Evolutionary conservation across 1,284 basidiomycete species (phyloP).

Genomic region (Grifola frondosa): DNA sequence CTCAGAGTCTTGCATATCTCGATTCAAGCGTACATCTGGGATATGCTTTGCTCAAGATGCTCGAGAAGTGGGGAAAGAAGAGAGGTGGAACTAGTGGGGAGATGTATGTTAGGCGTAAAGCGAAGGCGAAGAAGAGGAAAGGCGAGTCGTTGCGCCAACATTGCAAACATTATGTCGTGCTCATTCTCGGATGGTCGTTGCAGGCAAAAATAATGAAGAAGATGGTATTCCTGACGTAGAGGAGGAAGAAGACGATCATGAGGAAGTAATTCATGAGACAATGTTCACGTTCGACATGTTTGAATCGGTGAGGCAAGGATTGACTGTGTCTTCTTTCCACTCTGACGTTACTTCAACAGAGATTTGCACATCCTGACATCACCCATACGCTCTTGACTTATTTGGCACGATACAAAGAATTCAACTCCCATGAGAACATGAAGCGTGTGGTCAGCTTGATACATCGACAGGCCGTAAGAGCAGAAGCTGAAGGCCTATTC

Average conservation of each 20-base stretch:
- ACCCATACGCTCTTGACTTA: constrained; percentile 81
- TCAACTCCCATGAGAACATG: constrained; percentile 77
- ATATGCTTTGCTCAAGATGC: constrained; percentile 79
- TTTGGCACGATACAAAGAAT: constrained; percentile 79
- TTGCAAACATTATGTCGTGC: neutral
- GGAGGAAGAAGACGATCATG: constrained; percentile 56
- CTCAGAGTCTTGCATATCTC: constrained; percentile 72
- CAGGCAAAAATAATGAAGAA: constrained; percentile 44
- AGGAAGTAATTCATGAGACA: constrained; percentile 75
- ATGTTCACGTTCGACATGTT: constrained; percentile 89
- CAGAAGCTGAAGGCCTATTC: constrained; percentile 88
- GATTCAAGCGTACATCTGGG: constrained; percentile 82
- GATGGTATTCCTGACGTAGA: constrained; percentile 67
- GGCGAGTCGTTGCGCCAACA: constrained; percentile 30
- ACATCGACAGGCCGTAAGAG: constrained; percentile 85
- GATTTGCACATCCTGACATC: constrained; percentile 84
- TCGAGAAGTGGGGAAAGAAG: constrained; percentile 83
- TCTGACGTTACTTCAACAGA: constrained; percentile 40
- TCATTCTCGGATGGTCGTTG: neutral
- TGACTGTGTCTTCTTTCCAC: constrained; percentile 32
- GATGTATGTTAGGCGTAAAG: constrained; percentile 78
- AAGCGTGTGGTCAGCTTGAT: constrained; percentile 83
- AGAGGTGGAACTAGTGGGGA: constrained; percentile 50
- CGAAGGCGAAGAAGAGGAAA: constrained; percentile 50
- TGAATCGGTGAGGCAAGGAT: too few relatives aligned